These are phyloP conservation scores for Afroboletus lepidellus DNA, from an alignment of 1,284 basidiomycete species.

Conservation along the genomic window DNA sequence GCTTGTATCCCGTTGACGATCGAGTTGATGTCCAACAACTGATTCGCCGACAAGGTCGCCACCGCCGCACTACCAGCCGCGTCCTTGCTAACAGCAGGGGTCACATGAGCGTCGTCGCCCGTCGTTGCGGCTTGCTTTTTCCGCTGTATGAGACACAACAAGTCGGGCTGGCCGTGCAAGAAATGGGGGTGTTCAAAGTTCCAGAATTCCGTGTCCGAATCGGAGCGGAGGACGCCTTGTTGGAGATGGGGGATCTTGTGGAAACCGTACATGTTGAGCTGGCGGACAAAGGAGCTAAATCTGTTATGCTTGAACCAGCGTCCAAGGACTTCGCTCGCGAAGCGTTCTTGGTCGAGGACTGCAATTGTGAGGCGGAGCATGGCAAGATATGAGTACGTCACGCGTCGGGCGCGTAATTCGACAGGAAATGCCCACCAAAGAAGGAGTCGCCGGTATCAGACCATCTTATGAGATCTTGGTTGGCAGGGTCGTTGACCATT, in stretches of 20 bases:
- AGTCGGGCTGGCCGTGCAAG: conserved; percentile 84
- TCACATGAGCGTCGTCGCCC: conserved; percentile 24
- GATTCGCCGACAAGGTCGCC: conserved; percentile 38
- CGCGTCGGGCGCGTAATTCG: conserved; percentile 1
- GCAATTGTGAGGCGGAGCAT: not conserved
- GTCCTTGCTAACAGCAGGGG: conserved; percentile 16
- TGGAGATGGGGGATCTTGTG: conserved; percentile 96
- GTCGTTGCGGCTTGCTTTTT: conserved; percentile 56
- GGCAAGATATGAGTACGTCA: not conserved
- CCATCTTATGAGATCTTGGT: conserved; percentile 88
- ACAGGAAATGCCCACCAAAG: conserved; percentile 58
- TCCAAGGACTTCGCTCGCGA: conserved; percentile 88
- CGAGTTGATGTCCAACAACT: conserved; percentile 70
- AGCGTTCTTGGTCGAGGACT: conserved; percentile 94
- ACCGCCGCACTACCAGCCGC: conserved; percentile 16
- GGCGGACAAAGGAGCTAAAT: conserved; percentile 92
- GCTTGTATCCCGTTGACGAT: conserved; percentile 83
- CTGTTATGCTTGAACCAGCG: conserved; percentile 97
- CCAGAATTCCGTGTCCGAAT: conserved; percentile 86
- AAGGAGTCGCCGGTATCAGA: conserved; percentile 88
- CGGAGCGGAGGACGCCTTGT: conserved; percentile 86
- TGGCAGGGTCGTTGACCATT: conserved; percentile 87
- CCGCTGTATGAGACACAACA: conserved; percentile 86
- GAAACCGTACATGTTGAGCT: conserved; percentile 98
- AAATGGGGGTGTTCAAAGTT: conserved; percentile 94